Evolutionary conservation across 441 rosid species (phyloP).

Genomic region (Bruguiera hainesii): DNA sequence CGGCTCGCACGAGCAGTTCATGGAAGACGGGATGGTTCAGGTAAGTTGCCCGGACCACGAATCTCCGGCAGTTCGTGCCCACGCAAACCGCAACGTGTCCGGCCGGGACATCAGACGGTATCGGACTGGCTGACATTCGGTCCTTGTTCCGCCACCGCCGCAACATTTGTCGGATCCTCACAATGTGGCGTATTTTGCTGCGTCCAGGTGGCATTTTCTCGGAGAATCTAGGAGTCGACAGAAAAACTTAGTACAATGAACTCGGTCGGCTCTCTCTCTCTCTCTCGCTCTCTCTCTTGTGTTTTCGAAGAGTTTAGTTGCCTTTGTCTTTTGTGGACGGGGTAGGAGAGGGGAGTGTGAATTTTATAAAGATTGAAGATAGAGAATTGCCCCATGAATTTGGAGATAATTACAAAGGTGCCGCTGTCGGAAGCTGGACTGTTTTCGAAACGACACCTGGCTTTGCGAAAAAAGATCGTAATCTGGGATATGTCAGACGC

Average conservation of each 20-base stretch:
- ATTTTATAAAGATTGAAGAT: conserved; percentile 31
- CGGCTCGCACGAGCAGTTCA: conserved; percentile 64
- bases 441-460: too few species aligned
- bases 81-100: conserved; percentile 90
- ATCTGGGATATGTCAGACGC: too few species aligned
- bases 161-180: conserved; percentile 82
- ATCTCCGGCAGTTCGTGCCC: conserved; percentile 62
- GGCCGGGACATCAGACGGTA: conserved; percentile 82
- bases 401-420: conserved; percentile 35
- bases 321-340: too few species aligned
- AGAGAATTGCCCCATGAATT: conserved; percentile 25
- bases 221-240: not conserved
- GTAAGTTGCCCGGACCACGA: conserved; percentile 76
- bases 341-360: not conserved
- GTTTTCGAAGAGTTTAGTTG: not conserved
- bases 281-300: not conserved
- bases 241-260: not conserved
- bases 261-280: not conserved
- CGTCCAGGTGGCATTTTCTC: conserved; percentile 45
- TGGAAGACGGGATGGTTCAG: conserved; percentile 79
- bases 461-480: too few species aligned
- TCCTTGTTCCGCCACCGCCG: conserved; percentile 87
- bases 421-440: too few species aligned
- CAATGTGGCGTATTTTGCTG: conserved; percentile 93
- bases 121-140: conserved; percentile 43